Percentiles rank a stretch among this genome's conserved stretches.
Conservation (phyloP, 2,329 filamentous ascomycete genomes). For the Leptographium wingfieldii region DNA sequence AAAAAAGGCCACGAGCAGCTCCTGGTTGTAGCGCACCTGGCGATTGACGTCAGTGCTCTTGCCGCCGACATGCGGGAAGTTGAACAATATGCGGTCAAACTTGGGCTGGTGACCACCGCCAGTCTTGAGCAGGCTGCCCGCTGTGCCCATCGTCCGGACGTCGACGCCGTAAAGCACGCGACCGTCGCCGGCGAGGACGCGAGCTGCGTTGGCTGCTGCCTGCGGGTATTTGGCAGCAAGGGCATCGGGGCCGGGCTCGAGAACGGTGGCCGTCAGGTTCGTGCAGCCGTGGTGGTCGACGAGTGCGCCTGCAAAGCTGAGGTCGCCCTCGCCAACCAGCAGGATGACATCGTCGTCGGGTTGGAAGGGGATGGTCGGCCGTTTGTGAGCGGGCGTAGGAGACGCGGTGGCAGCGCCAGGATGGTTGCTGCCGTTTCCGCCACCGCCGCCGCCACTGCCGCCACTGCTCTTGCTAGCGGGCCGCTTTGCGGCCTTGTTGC, state of each 20-base stretch:
- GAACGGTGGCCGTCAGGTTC: slow-evolving; percentile 56
- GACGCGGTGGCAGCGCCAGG: neutral
- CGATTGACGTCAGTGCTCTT: slow-evolving; percentile 87
- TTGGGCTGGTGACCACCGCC: too few species aligned
- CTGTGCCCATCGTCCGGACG: slow-evolving; percentile 45
- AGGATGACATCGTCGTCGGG: slow-evolving; percentile 54
- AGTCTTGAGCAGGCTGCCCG: neutral
- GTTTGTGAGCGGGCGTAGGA: neutral
- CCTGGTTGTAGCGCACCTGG: slow-evolving; percentile 86
- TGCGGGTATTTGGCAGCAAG: slow-evolving; percentile 66
- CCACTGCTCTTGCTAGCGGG: neutral
- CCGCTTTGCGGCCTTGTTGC: neutral
- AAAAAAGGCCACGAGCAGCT: slow-evolving; percentile 61
- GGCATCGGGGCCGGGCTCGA: slow-evolving; percentile 43
- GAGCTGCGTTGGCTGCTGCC: slow-evolving; percentile 43
- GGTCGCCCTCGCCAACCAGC: slow-evolving; percentile 67
- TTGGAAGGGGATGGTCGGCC: slow-evolving; percentile 53
- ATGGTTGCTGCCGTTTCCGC: slow-evolving; percentile 2
- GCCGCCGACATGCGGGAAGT: slow-evolving; percentile 93
- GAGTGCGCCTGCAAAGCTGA: slow-evolving; percentile 62
- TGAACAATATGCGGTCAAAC: slow-evolving; percentile 74
- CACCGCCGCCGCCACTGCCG: slow-evolving; percentile 6
- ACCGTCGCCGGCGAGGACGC: slow-evolving; percentile 32
- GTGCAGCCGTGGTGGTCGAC: slow-evolving; percentile 52
- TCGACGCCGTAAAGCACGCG: slow-evolving; percentile 51